These are phyloP conservation scores for Leccinellum rugosiceps DNA, from an alignment of 768 basidiomycete genomes.

Conservation along the genomic window DNA sequence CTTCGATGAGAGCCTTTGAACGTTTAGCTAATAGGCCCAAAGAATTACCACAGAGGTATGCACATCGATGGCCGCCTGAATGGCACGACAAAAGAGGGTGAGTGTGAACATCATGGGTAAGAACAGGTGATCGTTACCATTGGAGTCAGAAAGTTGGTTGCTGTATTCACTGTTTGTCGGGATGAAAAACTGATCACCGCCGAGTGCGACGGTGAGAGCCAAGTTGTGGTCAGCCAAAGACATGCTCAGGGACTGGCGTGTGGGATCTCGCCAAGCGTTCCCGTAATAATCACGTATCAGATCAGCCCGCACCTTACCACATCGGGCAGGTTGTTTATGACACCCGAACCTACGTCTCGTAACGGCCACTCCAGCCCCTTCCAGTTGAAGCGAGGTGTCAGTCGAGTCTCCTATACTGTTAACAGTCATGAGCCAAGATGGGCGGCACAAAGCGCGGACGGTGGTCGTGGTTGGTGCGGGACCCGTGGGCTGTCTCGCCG, in stretches of 20 bases:
- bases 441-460: slow-evolving; percentile 31
- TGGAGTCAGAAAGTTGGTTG: slow-evolving; percentile 35
- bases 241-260: slow-evolving; percentile 11
- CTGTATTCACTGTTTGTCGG: slow-evolving; percentile 54
- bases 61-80: slow-evolving; percentile 50
- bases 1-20: slow-evolving; percentile 66
- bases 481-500: slow-evolving; percentile 91
- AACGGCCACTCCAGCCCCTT: neutral
- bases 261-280: neutral
- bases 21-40: slow-evolving; percentile 79
- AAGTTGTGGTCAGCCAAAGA: slow-evolving; percentile 6
- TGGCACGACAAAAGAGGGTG: slow-evolving; percentile 9
- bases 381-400: neutral
- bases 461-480: slow-evolving; percentile 84
- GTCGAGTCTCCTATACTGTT: neutral
- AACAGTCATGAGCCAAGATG: slow-evolving; percentile 13
- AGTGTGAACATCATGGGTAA: slow-evolving; percentile 2
- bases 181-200: slow-evolving; percentile 53
- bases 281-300: slow-evolving; percentile 11
- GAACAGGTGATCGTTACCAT: slow-evolving; percentile 34
- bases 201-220: slow-evolving; percentile 30
- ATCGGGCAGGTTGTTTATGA: slow-evolving; percentile 3
- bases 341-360: neutral
- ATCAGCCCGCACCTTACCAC: slow-evolving; percentile 17
- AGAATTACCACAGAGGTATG: slow-evolving; percentile 96